Evolutionary conservation across 73 alveolate species (phyloP), one percentile per base, ranked within the genome.

Genomic region (Paramecium pentaurelia): DNA sequence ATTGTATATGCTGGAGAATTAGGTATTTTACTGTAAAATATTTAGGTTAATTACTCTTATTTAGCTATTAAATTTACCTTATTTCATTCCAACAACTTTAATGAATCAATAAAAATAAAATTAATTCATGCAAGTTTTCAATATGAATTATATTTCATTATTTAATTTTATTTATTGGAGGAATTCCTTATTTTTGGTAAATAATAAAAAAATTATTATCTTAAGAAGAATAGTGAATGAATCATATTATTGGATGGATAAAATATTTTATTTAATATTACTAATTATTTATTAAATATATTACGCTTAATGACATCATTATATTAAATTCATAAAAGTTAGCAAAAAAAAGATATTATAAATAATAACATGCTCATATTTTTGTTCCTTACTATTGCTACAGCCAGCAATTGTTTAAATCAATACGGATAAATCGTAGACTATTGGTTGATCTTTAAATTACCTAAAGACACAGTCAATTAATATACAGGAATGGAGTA

Each of bases 1-100:
- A 80, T 80, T 3, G 91, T 27, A 49, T 44, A 80, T 9, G 91
- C 91, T 4, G 91, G 91, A 8, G 91, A 80, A 73, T 73, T 73
- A 11, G 87, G 87, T 37, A 73, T 73, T 73, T 34, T 64, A 28
- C 84, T 64, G 28, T 64, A 64, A 64, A 64, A 27, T 8, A 51
- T 64, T 32, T 64, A 64, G 9, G 84, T 25, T 64, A 64, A 64
- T 64, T 64, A 34, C 84, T 64, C 84, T 54, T n/a, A 54, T 54
- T 54, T 54, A 54, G 70, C 25, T 11, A 20, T 18, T 54, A 18
- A 18, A 4, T 18, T n/a, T 54, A 54, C 70, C 70, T 54, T 54
- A 54, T 54, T 54, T 54, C 70, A 54, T 54, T 54, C 70, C 36
- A 54, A 54, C 34, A 20, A 54, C 70, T 18, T 54, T 54, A 54